Evolutionary conservation across 2,329 filamentous ascomycete species (phyloP), one percentile per base, ranked within the genome.

Genomic region (Ascosphaera pollenicola): DNA sequence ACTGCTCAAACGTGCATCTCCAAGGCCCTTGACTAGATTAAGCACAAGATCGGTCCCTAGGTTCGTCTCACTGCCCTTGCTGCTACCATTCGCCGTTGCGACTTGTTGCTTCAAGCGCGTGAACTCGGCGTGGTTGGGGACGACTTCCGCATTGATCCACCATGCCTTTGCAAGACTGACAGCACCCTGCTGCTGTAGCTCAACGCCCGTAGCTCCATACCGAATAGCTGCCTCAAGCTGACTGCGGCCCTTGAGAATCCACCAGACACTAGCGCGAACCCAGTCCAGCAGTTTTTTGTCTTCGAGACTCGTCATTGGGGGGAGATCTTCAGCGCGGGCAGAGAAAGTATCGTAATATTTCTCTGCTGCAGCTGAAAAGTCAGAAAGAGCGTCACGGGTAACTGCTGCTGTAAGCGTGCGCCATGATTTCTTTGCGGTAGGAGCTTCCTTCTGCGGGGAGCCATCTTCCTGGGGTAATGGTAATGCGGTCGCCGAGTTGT

Each of bases 91-190:
- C 10, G 21, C 21, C 5, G 4, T 24, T 24, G 21, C 21, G 10
- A 24, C 21, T 10, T 24, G 21, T 5, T 24, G 21, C 21, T 24
- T 24, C 38, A 61, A 60, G n/a, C 49, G 49, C 34, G 48, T 46
- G 3, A 63, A 40, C 35, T 62, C 59, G 17, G 51, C 48, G 41
- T 61, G 56, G 16, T 51, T 48, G 8, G 62, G 56, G 17, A 60
- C 47, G 30, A 63, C 54, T 2, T 54, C 47, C 36, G 57, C 54
- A 35, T 55, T 66, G n/a, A 93, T 71, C 84, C 85, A 94, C 54
- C 81, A 78, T 0, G 75, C 68, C 54, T 93, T 94, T 17, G 81
- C 76, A 38, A 94, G 63, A 54, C 93, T 82, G 1, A 87, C 69
- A 49, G 91, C 84, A 1, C 82, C 77, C 56, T 93, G 85, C 42